Evolutionary conservation across 768 basidiomycete species (phyloP), one percentile per base, ranked within the genome.

Genomic region (Coprinopsis strossmayeri): DNA sequence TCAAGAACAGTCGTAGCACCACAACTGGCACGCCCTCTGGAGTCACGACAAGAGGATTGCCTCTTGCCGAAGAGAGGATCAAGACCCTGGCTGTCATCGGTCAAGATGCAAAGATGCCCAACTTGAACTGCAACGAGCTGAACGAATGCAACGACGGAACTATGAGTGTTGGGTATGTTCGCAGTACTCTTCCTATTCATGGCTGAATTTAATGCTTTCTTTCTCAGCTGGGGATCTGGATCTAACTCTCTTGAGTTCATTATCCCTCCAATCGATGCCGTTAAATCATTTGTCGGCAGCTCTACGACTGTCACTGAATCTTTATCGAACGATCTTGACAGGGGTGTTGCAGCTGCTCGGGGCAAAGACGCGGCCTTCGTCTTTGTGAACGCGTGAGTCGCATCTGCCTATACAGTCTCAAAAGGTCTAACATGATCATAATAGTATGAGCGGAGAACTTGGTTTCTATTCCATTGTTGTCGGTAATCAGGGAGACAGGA

Each of bases 61-160:
- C 76, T 3, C 55, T 73, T 1, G 57, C 71, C n/a, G 64, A 67
- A 12, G 65, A 74, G 28, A 71, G 71, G 17, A 77, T 79, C 27
- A 77, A 76, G 28, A 72, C 73, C 0, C 72, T 79, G 3, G 82
- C 79, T 1, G 73, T 84, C 13, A 61, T 86, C 41, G 76, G 83
- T 12, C 75, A 80, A 55, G 82, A 72, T 68, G 83, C 69, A 38
- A 68, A 59, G 67, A 69, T 70, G 65, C 79, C 65, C 52, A 78
- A 69, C 63, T 61, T 57, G 59, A 67, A 65, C 48, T 73, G 66
- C 56, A 64, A 57, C 61, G 82, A 65, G 58, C 64, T 60, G 67
- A 83, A 76, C 45, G 66, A 76, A 51, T 78, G 77, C 53, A 72
- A 76, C 43, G 72, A 76, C 35, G 80, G 80, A 1, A 82, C 79